phyloP scores from a whole-genome alignment of 148 eudicot genomes.

The Linanthus parryae region DNA sequence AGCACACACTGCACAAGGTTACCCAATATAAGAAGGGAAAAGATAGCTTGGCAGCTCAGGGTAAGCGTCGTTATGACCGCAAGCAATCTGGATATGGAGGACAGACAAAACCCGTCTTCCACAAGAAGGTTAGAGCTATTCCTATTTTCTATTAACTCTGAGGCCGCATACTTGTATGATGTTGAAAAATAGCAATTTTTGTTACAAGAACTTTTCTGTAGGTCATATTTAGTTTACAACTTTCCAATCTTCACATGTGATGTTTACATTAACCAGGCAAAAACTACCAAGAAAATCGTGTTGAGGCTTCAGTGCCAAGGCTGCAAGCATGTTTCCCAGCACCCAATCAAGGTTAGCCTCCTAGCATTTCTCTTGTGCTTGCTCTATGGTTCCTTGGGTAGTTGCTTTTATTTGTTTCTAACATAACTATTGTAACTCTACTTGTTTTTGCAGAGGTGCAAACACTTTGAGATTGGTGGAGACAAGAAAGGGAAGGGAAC shows the following conservation, averaged over 20 bases:
- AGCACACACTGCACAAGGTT: constrained; percentile 80
- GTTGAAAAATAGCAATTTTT: too few relatives aligned
- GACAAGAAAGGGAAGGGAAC: constrained; percentile 66
- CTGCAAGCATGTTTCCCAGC: constrained; percentile 53
- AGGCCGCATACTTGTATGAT: too few relatives aligned
- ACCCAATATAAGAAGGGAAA: constrained; percentile 90
- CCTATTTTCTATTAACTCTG: too few relatives aligned
- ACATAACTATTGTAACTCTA: too few relatives aligned
- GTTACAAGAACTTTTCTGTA: too few relatives aligned
- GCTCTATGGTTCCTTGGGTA: too few relatives aligned
- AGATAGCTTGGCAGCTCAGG: constrained; percentile 83
- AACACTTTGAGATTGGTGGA: constrained; percentile 65
- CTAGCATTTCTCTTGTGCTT: neutral
- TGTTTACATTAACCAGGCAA: too few relatives aligned
- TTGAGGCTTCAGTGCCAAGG: constrained; percentile 54
- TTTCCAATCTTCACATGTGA: too few relatives aligned
- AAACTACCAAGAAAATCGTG: constrained; percentile 54
- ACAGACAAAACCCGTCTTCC: constrained; percentile 86
- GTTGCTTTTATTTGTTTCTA: too few relatives aligned
- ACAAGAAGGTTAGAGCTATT: constrained; percentile 75
- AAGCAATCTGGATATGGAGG: constrained; percentile 90
- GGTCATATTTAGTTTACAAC: too few relatives aligned
- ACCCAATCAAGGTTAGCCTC: constrained; percentile 37
- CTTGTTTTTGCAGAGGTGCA: constrained; percentile 55
- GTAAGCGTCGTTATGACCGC: constrained; percentile 81